Evolutionary conservation across 352 stramenopile genomes (phyloP), one percentile per base, ranked within the genome.

Genomic region (Pythium sp.): DNA sequence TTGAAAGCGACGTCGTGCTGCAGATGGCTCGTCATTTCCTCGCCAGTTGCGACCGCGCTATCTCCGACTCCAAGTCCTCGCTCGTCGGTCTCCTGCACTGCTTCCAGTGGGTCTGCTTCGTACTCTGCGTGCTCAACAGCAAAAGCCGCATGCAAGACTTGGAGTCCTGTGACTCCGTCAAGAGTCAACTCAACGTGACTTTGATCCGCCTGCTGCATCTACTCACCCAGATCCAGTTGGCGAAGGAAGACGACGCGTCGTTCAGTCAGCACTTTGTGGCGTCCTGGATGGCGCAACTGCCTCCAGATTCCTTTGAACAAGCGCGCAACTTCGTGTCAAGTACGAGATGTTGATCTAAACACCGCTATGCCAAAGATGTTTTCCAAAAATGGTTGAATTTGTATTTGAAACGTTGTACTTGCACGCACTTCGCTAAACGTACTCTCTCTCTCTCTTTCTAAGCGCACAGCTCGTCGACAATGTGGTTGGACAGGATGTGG

Each of bases 401-500:
- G 11, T 60, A 8, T 26, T 34, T 43, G 36, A 38, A 15, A 41
- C 22, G 11, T 64, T 64, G 36, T 54, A 49, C 1, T 24, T 14
- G 12, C 24, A 41, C 2, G 32, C 28, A 18, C 49, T 1, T 18
- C 58, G 14, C 22, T 41, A 55, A 32, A 32, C 30, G 30, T 32
- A 32, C 18, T 14, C 18, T 12, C 9, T 32, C 28, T 32, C 18
- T 14, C 18, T 12, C 9, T 11, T 28, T 38, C 68, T 71, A 81
- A 26, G 73, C 76, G 47, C 82, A 91, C 57, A 92, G 57, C 51
- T 90, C 79, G 68, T 98, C 89, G 20, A 98, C 67, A 46, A 98
- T 87, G 56, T 83, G 63, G 80, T 98, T 98, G 1, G 89, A 94
- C 2, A 98, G 76, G 38, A 98, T 95, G 62, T 95, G 87, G 67